These are phyloP conservation scores for Mariannaea sp. DNA, from an alignment of 2,329 filamentous ascomycete species.

Conservation along the genomic window DNA sequence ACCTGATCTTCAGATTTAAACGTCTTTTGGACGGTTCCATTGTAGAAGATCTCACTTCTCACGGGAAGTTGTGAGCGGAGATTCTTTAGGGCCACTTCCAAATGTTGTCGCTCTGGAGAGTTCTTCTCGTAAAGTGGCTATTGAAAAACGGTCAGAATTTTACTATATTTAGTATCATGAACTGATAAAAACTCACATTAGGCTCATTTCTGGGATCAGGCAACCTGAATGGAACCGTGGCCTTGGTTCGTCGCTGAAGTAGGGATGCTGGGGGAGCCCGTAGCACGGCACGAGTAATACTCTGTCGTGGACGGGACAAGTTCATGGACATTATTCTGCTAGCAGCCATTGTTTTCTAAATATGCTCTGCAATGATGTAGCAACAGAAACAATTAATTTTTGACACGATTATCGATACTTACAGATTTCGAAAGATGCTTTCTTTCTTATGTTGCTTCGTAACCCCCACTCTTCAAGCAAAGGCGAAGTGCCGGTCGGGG, in stretches of 20 bases:
- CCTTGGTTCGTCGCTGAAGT: conserved; percentile 33
- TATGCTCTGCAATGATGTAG: conserved; percentile 11
- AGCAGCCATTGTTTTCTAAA: conserved; percentile 27
- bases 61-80: conserved; percentile 41
- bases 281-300: conserved; percentile 22
- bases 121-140: conserved; percentile 40
- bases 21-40: conserved; percentile 36
- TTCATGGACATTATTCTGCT: conserved; percentile 11
- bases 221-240: conserved; percentile 40
- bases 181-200: conserved; percentile 32
- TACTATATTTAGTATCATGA: neutral
- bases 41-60: conserved; percentile 41
- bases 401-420: neutral
- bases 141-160: neutral
- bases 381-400: neutral
- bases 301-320: conserved; percentile 29
- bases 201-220: conserved; percentile 42
- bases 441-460: conserved; percentile 31
- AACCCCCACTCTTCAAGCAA: neutral
- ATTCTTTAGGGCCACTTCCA: conserved; percentile 39
- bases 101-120: conserved; percentile 38
- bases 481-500: conserved; percentile 13
- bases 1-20: conserved; percentile 38
- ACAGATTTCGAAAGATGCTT: conserved; percentile 16
- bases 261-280: conserved; percentile 17